phyloP scores from a whole-genome alignment of 2,329 filamentous ascomycete genomes.

The Pseudonectria buxi region DNA sequence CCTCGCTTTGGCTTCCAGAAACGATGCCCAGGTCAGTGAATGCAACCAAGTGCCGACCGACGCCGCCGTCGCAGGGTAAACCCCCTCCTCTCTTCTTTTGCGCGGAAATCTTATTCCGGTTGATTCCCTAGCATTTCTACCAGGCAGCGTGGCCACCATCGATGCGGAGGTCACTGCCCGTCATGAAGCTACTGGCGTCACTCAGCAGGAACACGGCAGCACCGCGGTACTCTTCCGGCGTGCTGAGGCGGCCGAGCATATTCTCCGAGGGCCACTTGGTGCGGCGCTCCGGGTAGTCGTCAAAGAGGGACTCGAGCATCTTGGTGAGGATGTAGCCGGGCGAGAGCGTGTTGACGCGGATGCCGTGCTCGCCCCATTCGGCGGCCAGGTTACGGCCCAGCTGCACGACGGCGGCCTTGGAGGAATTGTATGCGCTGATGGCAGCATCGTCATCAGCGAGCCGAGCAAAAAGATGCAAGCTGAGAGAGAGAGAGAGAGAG shows the following conservation, averaged over 20 bases:
- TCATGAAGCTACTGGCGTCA: constrained; percentile 69
- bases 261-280: constrained; percentile 74
- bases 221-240: constrained; percentile 63
- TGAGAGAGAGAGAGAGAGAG: no score
- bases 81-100: not conserved
- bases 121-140: constrained; percentile 31
- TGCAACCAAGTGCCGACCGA: no score
- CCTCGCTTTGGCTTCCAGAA: constrained; percentile 8
- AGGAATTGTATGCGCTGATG: constrained; percentile 63
- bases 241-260: constrained; percentile 68
- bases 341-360: constrained; percentile 75
- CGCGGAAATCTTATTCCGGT: not conserved
- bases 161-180: constrained; percentile 62
- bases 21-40: not conserved
- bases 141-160: constrained; percentile 63
- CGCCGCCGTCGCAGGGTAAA: no score
- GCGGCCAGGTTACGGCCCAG: constrained; percentile 62
- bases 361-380: constrained; percentile 67
- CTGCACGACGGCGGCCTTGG: constrained; percentile 68
- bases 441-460: not conserved
- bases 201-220: constrained; percentile 67
- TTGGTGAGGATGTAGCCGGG: constrained; percentile 75
- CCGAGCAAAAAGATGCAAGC: not conserved
- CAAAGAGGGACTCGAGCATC: constrained; percentile 78
- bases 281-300: constrained; percentile 62